Conservation (phyloP, 1,284 basidiomycete species). For the Fomitopsis betulina region DNA sequence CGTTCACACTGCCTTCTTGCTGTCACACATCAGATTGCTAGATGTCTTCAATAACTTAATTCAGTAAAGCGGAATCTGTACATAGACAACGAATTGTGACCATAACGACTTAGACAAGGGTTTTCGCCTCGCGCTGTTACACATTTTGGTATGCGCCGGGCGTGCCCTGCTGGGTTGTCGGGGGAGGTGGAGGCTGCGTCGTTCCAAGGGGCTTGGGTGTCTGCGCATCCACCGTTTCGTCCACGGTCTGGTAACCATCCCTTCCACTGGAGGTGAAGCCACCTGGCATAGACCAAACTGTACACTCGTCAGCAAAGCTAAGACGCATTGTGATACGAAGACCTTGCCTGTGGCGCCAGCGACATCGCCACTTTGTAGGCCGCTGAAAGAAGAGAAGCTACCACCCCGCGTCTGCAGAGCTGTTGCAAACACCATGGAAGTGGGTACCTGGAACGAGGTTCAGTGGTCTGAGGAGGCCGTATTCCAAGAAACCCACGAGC, state of each 20-base stretch:
- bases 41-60: not conserved
- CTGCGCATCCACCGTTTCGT: conserved; percentile 45
- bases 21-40: not conserved
- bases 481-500: conserved; percentile 28
- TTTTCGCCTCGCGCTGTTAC: conserved; percentile 19
- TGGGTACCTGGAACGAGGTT: conserved; percentile 39
- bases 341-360: conserved; percentile 58
- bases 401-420: conserved; percentile 60
- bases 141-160: conserved; percentile 54
- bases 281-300: conserved; percentile 86
- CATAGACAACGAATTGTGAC: conserved; percentile 6
- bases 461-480: not conserved
- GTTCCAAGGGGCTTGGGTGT: conserved; percentile 28
- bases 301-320: not conserved
- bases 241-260: conserved; percentile 72
- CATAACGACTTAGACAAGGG: conserved; percentile 1
- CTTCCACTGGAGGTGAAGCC: conserved; percentile 56
- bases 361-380: conserved; percentile 44
- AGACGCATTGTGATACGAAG: not conserved
- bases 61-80: not conserved
- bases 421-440: conserved; percentile 49
- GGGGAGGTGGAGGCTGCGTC: conserved; percentile 18
- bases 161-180: conserved; percentile 20
- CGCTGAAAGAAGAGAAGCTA: conserved; percentile 53
- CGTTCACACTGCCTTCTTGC: not conserved